phyloP scores from a whole-genome alignment of 192 early-diverging fungal species.

The Ambispora gerdemannii region DNA sequence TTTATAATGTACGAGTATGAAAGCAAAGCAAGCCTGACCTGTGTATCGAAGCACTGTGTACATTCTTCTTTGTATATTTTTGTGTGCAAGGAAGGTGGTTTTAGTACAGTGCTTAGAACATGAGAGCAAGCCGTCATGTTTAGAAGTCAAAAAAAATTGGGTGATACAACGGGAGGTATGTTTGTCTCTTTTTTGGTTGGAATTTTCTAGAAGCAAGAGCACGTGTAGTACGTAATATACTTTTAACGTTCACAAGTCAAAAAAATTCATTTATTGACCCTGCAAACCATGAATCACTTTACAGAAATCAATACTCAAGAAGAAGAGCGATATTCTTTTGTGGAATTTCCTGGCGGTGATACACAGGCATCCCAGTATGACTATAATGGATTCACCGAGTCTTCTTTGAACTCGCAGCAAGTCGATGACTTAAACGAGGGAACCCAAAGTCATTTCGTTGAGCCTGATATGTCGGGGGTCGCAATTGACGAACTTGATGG shows the following conservation, averaged over 20 bases:
- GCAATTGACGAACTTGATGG: slow-evolving; percentile 51
- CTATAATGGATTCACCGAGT: slow-evolving; percentile 53
- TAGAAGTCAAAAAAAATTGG: too few relatives aligned
- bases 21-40: slow-evolving; percentile 11
- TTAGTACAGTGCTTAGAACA: slow-evolving; percentile 39
- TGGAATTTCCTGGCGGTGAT: slow-evolving; percentile 56
- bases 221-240: too few relatives aligned
- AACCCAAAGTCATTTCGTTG: slow-evolving; percentile 32
- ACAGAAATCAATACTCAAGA: slow-evolving; percentile 32
- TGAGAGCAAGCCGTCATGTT: slow-evolving; percentile 58
- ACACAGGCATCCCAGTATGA: slow-evolving; percentile 69
- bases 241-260: too few relatives aligned
- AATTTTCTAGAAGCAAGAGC: too few relatives aligned
- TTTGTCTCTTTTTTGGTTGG: too few relatives aligned
- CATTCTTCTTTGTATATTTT: slow-evolving; percentile 93
- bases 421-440: slow-evolving; percentile 39
- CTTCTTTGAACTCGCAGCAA: slow-evolving; percentile 36
- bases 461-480: slow-evolving; percentile 49
- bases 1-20: neutral
- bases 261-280: neutral
- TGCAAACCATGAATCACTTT: neutral
- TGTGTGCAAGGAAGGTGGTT: slow-evolving; percentile 42
- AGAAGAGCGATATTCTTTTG: slow-evolving; percentile 52
- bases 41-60: slow-evolving; percentile 82
- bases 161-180: too few relatives aligned